A percentile compares a stretch with the other conserved stretches of the same genome.
phyloP scores from a whole-genome alignment of 2,329 filamentous ascomycete species.

The Colletotrichum acutatum region DNA sequence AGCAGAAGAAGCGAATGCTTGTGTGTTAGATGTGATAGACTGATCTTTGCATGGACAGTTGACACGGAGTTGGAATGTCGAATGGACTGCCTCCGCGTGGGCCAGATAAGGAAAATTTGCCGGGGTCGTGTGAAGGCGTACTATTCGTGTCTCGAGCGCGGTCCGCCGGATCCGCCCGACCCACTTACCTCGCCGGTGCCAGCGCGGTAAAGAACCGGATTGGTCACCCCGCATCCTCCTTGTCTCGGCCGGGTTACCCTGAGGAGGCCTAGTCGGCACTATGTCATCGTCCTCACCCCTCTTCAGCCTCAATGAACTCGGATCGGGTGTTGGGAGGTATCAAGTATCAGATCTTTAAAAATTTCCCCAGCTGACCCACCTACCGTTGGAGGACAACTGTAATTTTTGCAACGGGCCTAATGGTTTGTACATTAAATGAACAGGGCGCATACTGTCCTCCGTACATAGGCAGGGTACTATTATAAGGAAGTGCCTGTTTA shows the following conservation, averaged over 20 bases:
- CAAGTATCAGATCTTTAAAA: not conserved
- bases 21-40: not conserved
- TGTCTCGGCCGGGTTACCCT: conserved; percentile 2
- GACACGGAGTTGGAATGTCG: conserved; percentile 3
- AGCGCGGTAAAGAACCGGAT: conserved; percentile 26
- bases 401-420: too few relatives aligned
- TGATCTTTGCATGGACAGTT: not conserved
- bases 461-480: too few relatives aligned
- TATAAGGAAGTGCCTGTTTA: too few relatives aligned
- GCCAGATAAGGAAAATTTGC: conserved; percentile 29
- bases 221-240: conserved; percentile 4
- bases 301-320: not conserved
- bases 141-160: conserved; percentile 18
- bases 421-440: too few relatives aligned
- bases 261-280: not conserved
- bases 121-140: not conserved
- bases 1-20: not conserved
- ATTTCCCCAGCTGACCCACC: not conserved
- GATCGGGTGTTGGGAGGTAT: not conserved
- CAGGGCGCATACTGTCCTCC: too few relatives aligned
- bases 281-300: not conserved
- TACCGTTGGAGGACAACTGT: not conserved
- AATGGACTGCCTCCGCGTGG: conserved; percentile 3
- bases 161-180: conserved; percentile 20
- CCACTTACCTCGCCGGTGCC: conserved; percentile 1